Evolutionary conservation across 345 rosid genomes (phyloP), one percentile per base, ranked within the genome.

Genomic region (Luvunga scandens): DNA sequence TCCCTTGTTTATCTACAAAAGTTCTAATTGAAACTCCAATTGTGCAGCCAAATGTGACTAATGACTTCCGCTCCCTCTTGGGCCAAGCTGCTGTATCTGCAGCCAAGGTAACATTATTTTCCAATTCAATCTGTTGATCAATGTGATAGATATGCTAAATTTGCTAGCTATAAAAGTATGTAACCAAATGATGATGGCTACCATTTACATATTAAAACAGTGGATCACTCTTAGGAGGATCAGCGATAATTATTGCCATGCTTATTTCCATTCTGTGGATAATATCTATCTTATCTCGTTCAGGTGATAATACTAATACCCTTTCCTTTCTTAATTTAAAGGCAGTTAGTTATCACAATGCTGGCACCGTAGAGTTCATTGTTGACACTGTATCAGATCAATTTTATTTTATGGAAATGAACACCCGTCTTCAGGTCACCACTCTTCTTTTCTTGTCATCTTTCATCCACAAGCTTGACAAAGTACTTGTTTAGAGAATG

Each of bases 331-430:
- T 28, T 78, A 77, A 77, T 76, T 66, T 84, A 81, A 85, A 95
- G 99, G 99, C 98, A 83, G 98, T 93, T 89, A 92, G 90, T 80
- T 95, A 95, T 85, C 74, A 95, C 84, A 93, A 69, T 87, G 99
- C 99, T 83, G 99, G 98, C 75, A 92, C 98, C 6, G 98, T 95
- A 87, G 99, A 95, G 88, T 95, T 95, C 77, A 95, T 95, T 69
- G 90, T 95, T 36, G 95, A 95, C 84, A 93, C 94, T 5, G 79
- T 77, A 72, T 86, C 94, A 27, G 97, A 90, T 79, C 87, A 87
- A 48, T 93, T 95, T 82, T 93, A 91, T 80, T 95, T 93, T 78
- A 95, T 95, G 99, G 98, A 93, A 84, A 95, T 95, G 98, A 95
- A 93, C 84, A 95, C 97, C 65, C 93, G 95, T 77, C 97, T 95